Conservation (phyloP, 345 rosid species). For the Gossypioides kirkii region DNA sequence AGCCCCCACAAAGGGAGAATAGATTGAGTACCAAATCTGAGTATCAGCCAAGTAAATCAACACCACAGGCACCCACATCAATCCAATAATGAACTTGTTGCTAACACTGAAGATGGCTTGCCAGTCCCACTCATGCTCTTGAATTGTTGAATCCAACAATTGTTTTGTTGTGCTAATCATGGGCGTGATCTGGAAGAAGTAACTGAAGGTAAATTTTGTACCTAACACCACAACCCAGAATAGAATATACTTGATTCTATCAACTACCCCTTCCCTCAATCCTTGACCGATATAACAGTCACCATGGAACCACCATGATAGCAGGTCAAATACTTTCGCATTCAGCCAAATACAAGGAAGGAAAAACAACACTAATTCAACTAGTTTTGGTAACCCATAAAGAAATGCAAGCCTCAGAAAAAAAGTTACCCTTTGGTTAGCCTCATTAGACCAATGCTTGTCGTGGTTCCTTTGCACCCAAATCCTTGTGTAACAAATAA, state of each 20-base stretch:
- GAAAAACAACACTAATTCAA: constrained; percentile 68
- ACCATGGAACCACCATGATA: constrained; percentile 82
- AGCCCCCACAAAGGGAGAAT: constrained; percentile 80
- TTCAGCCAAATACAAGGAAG: constrained; percentile 82
- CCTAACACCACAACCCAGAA: constrained; percentile 83
- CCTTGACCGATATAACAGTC: constrained; percentile 71
- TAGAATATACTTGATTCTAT: constrained; percentile 62
- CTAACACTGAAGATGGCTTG: constrained; percentile 43
- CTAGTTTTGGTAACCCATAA: constrained; percentile 62
- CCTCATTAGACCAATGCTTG: constrained; percentile 45
- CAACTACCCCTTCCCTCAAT: constrained; percentile 68
- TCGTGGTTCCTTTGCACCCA: constrained; percentile 62
- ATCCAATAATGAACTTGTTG: constrained; percentile 65
- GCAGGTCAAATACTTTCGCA: constrained; percentile 57
- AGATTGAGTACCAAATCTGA: constrained; percentile 89
- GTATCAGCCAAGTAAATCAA: constrained; percentile 79
- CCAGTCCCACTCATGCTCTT: constrained; percentile 52
- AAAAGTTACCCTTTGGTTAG: constrained; percentile 37
- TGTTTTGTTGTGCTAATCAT: constrained; percentile 62
- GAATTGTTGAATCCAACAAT: constrained; percentile 37
- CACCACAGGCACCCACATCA: constrained; percentile 82
- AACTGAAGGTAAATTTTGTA: constrained; percentile 79
- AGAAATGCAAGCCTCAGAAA: constrained; percentile 61
- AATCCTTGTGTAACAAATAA: constrained; percentile 59
- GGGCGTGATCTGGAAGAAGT: constrained; percentile 79